Base-by-base conservation (phyloP, 495 filamentous ascomycete genomes). In the Aspergillus leporis region DNA sequence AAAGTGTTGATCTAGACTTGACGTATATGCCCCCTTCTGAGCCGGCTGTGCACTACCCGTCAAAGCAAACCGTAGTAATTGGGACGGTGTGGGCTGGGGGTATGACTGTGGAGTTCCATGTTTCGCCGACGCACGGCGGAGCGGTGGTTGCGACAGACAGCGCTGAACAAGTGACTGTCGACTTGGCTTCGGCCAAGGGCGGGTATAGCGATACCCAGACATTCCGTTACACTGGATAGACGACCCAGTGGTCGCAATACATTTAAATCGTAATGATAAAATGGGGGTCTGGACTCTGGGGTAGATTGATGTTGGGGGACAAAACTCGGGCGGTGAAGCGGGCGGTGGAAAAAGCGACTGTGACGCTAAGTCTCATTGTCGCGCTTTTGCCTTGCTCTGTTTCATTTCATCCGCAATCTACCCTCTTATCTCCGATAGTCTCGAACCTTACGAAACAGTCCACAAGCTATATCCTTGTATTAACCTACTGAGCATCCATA, bases 41-140 rank as follows among this genome's bases (percentile, higher is more conserved):
- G 19, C 19, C 23, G 59, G 50, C 43, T 53, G 59, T 21, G 48
- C 55, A 23, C 49, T 67, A 9, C 61, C 67, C 5, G 56, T 72
- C 21, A 78, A 43, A 16, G 64, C 61, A 46, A 67, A 72, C 46
- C 73, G 70, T 22, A 77, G 60, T 48, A 74, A 21, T 25, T 74
- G 61, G 18, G 70, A 69, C 16, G 70, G 65, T 13, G 68, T 61
- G 32, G 69, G 66, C 58, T 65, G 54, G 21, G 12, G 47, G n/a
- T 50, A 49, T 22, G 51, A 31, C 9, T 1, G 1, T 25, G 47
- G 51, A 51, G 50, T 40, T 21, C 53, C 56, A 23, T 32, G 5
- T 28, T 43, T 50, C 18, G 34, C 50, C 6, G 56, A 59, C 34
- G 47, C 5, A 36, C 55, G 38, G 41, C 66, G 60, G 36, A 41